phyloP scores from a whole-genome alignment of 371 early-diverging fungal genomes.

The Mortierella sp. region DNA sequence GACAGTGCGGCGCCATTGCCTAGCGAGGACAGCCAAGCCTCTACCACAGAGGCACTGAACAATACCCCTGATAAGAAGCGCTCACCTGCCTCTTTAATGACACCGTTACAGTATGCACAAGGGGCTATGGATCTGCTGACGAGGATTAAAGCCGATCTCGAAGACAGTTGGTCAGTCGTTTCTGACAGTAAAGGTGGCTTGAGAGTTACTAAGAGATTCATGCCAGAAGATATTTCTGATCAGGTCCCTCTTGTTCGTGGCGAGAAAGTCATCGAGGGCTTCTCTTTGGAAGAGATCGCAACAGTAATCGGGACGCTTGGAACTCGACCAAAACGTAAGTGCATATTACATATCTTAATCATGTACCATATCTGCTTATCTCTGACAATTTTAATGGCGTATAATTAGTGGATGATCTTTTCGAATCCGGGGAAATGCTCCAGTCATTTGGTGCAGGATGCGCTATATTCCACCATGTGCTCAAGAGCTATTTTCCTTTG shows the following conservation, averaged over 20 bases:
- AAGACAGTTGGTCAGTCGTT: conserved; percentile 64
- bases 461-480: conserved; percentile 58
- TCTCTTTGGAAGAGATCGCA: conserved; percentile 68
- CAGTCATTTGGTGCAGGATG: conserved; percentile 59
- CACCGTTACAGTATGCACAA: conserved; percentile 45
- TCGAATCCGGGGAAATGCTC: conserved; percentile 60
- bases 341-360: background rate
- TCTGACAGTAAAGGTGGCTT: conserved; percentile 64
- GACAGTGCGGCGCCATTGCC: background rate
- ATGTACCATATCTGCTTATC: conserved; percentile 1
- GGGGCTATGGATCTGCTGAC: conserved; percentile 37
- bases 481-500: conserved; percentile 63
- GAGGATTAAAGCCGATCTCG: conserved; percentile 36
- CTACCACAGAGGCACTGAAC: background rate
- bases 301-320: conserved; percentile 65
- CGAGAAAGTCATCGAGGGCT: conserved; percentile 69
- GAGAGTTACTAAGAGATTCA: conserved; percentile 61
- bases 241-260: conserved; percentile 67
- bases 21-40: background rate
- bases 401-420: conserved; percentile 59
- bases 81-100: background rate
- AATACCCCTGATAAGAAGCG: background rate
- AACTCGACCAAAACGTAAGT: conserved; percentile 54
- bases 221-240: conserved; percentile 59
- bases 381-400: background rate